Evolutionary conservation across 768 basidiomycete species (phyloP), one percentile per base, ranked within the genome.

Genomic region (Suillus alpinus): DNA sequence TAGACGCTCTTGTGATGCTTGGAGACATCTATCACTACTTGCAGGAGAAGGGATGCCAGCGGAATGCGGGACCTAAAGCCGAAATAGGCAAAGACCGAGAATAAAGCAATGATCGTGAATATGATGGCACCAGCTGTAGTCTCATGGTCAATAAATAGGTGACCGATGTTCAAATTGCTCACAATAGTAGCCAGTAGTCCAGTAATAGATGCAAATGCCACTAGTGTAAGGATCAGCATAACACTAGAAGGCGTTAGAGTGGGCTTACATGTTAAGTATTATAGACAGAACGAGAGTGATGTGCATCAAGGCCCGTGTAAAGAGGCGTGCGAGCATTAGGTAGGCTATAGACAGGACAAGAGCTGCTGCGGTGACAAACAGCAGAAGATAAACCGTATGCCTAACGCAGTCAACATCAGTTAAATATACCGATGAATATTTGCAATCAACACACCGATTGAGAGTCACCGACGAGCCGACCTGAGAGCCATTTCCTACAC

Each of bases 1-100:
- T 90, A 94, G 23, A 94, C 91, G 57, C 85, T 86, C 59, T 80
- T 84, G 70, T 94, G 91, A 68, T 92, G 90, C 67, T 92, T 93
- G 44, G 90, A 83, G 23, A 94, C 82, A 65, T 94, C 92, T 80
- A 94, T 91, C 7, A 89, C 88, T 29, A 91, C 86, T 72, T 93
- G 91, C 4, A 94, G 81, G 3, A 93, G 81, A 7, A 94, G 73
- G 8, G 89, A 84, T 1, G 91, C 90, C 3, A 95, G 77, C 0
- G 91, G 92, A 56, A 95, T 94, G 34, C 91, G 86, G 31, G 81
- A 81, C 59, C 80, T 79, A 68, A 83, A 87, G 20, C 86, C 91
- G 65, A 80, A 91, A 76, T 94, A 94, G 31, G 87, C 82, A 14
- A 94, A 68, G 8, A 93, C 71, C 1, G 90, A 92, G 58, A 94